Percentiles rank a stretch among this genome's conserved stretches.
These are phyloP conservation scores for Amanita muscaria DNA, from an alignment of 768 basidiomycete species.

Conservation along the genomic window DNA sequence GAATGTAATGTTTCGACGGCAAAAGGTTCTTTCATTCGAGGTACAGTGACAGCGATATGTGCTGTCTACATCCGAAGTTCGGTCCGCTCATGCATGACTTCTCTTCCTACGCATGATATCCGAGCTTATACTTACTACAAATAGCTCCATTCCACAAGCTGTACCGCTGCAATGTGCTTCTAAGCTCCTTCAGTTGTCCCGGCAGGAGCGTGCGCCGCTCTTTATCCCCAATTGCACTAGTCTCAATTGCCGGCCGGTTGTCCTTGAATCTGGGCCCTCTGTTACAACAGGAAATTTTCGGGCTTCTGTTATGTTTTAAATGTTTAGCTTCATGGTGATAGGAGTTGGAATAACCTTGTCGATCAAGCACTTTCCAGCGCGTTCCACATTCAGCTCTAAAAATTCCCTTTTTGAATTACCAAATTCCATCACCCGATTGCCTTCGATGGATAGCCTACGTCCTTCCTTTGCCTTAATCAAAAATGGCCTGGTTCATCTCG, in stretches of 20 bases:
- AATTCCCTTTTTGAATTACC: slow-evolving; percentile 2
- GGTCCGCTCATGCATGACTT: slow-evolving; percentile 11
- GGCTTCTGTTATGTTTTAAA: slow-evolving; percentile 6
- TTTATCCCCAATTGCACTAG: slow-evolving; percentile 2
- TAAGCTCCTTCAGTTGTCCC: background rate
- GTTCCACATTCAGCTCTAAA: background rate
- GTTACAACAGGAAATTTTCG: background rate
- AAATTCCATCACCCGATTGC: slow-evolving; percentile 1
- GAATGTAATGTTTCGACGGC: background rate
- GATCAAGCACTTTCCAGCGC: background rate
- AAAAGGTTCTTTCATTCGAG: background rate
- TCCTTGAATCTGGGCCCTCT: background rate
- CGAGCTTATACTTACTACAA: slow-evolving; percentile 7
- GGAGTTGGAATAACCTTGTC: slow-evolving; percentile 8
- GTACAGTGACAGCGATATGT: background rate
- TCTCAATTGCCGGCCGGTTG: background rate
- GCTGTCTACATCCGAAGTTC: slow-evolving; percentile 11
- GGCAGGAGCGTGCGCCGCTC: background rate
- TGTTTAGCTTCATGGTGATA: slow-evolving; percentile 7
- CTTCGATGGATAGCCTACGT: background rate
- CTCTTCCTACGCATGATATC: slow-evolving; percentile 4
- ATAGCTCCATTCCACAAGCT: background rate
- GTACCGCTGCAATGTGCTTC: background rate
- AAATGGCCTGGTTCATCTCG: background rate
- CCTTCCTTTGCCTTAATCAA: background rate